Conservation (phyloP, 169 alveolate genomes). For the Blepharisma undulans region DNA sequence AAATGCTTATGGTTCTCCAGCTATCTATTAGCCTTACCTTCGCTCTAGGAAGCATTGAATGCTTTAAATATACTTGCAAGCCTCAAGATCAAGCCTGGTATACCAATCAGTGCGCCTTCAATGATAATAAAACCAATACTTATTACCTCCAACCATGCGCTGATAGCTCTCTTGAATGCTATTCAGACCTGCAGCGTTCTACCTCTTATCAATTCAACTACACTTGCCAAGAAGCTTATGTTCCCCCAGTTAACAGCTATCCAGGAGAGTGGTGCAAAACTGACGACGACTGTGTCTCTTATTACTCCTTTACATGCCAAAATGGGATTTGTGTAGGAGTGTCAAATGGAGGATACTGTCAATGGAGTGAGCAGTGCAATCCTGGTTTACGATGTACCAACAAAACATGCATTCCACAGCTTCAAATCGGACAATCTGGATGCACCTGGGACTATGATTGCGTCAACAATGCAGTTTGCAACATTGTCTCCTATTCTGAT, state of each 20-base stretch:
- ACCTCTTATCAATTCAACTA: background rate
- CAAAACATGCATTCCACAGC: constrained; percentile 2
- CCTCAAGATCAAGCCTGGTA: background rate
- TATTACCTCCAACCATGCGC: background rate
- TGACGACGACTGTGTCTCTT: background rate
- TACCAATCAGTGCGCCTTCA: background rate
- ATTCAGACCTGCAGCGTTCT: background rate
- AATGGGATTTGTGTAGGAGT: background rate
- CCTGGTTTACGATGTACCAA: background rate
- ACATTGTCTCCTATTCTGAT: background rate
- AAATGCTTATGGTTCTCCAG: background rate
- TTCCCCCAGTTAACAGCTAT: background rate
- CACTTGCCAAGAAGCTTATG: background rate
- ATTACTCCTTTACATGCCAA: background rate
- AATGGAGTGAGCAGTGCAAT: background rate
- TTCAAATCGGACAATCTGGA: constrained; percentile 12
- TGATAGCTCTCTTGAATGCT: background rate
- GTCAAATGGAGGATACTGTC: background rate
- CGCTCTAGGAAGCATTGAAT: background rate
- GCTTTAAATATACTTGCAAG: background rate
- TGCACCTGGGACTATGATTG: constrained; percentile 14
- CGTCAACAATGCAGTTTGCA: constrained; percentile 36
- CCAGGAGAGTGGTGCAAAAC: constrained; percentile 14
- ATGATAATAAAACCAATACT: background rate
- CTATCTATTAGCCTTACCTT: background rate